Base-by-base conservation (phyloP, 2,329 filamentous ascomycete species). In the Ceratocystis eucalypticola region DNA sequence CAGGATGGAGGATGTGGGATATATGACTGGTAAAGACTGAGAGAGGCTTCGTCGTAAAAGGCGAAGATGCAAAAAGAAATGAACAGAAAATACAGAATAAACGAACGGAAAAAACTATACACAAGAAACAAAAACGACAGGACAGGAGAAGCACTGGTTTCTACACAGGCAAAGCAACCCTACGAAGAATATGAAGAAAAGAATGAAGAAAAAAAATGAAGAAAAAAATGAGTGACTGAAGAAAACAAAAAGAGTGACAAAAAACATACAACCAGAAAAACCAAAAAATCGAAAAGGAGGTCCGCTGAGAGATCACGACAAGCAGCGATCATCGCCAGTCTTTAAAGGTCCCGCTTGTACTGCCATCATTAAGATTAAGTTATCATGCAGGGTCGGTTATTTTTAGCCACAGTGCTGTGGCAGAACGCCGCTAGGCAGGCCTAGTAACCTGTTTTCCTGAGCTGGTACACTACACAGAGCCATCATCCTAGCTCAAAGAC, bases 1-100 rank as follows among this genome's bases (percentile, higher is more conserved):
- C 12, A 53, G n/a, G n/a, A 53, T 53, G 12, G 37, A 41, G 37
- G 7, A 59, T 59, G 55, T n/a, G 25, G 12, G 28, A n/a, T n/a
- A n/a, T 25, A n/a, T 12, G 17, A n/a, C 5, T 37, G 15, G 28
- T 2, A 59, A 59, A 30, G 25, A 30, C 12, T 33, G 53, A 57
- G 22, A 30, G 28, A 33, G 22, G 53, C 53, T 57, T 57, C 53
- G 53, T 30, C 17, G 1, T 28, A 17, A 15, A 30, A 15, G 22
- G 28, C 55, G 55, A 59, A 59, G 55, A 59, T 59, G 55, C 55
- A 59, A 37, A 37, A 37, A 37, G 15, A 59, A 59, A 59, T 37
- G 48, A 53, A 53, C 48, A 53, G 15, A 57, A 59, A 59, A 59
- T 37, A n/a, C 55, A 59, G 48, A 59, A 59, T 59, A 59, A 59